Evolutionary conservation across 2,329 filamentous ascomycete genomes (phyloP).

Genomic region (Fusarium musae): DNA sequence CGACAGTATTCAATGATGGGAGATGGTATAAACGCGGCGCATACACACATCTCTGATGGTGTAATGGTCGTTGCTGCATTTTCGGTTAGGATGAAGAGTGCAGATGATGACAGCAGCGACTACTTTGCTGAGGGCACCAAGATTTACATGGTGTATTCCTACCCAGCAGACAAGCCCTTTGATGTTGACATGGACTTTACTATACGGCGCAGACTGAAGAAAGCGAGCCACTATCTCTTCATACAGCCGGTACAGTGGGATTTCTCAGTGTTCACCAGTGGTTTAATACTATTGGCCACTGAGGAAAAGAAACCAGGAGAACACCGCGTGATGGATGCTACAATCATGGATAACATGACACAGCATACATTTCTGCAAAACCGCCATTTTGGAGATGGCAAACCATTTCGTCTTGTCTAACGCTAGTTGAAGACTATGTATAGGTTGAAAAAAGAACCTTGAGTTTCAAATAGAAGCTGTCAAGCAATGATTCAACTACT

Average conservation of each 20-base stretch:
- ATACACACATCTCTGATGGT: rapidly evolving
- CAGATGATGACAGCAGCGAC: background rate
- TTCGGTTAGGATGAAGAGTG: background rate
- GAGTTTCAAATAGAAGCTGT: too few species aligned
- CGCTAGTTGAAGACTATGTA: rapidly evolving
- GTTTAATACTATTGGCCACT: background rate
- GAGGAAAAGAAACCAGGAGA: background rate
- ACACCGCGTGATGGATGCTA: background rate
- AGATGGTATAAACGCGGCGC: background rate
- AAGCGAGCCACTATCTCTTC: background rate
- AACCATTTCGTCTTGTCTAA: background rate
- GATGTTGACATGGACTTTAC: background rate
- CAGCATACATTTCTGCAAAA: background rate
- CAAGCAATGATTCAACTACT: too few species aligned
- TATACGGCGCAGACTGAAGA: background rate
- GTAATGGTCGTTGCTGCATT: background rate
- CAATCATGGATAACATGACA: background rate
- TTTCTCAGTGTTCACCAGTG: background rate
- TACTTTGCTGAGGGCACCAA: background rate
- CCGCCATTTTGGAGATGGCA: background rate
- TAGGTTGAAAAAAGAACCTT: too few species aligned
- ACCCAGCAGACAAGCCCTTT: background rate
- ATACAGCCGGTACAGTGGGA: background rate
- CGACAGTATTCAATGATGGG: background rate
- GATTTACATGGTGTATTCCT: background rate